Evolutionary conservation across 164 flowering plant species (phyloP), one percentile per base, ranked within the genome.

Genomic region (Magnolia officinalis): DNA sequence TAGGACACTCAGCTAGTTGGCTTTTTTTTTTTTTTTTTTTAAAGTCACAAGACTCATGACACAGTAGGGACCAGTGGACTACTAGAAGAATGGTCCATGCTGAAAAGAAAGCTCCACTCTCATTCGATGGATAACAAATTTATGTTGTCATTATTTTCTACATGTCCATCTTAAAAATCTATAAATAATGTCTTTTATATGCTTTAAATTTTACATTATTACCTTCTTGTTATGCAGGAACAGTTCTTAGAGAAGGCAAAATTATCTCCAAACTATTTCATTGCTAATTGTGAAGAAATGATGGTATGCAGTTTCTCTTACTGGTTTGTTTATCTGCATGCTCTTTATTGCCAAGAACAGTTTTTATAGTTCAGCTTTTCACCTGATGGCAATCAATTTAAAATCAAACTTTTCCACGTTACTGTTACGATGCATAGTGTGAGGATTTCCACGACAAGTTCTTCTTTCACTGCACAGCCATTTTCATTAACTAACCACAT

Each of bases 231-330:
- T 74, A 37, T 72, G 74, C 90, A 93, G 99, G 98, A 89, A 75
- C 89, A 87, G 76, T 96, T 96, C 84, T 67, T 86, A 50, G 88
- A 90, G 79, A 89, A 92, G 71, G 94, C 98, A 65, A 93, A 91
- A 82, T 78, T 92, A 64, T 96, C 99, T 70, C 81, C 86, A 11
- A 88, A 88, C 81, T 96, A 89, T 83, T 96, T 96, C 81, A 88
- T 93, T 71, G 72, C 90, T 23, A 72, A 93, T 70, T 88, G 92
- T 82, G 97, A 93, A 80, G 91, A 88, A 29, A 79, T 91, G 83
- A 68, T 96, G 96, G 99, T 96, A 91, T 76, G 87, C 59, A 21
- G 31, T 69, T 76, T 31, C 31, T 75, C 63, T 24, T 20, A 55
- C 21, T 68, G 76, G 66, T 63, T 24, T 59, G 77, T 50, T 80